A percentile compares a stretch with the other conserved stretches of the same genome.
These are phyloP conservation scores for Ceratocystis papillata DNA, from an alignment of 2,329 filamentous ascomycete genomes.

Conservation along the genomic window DNA sequence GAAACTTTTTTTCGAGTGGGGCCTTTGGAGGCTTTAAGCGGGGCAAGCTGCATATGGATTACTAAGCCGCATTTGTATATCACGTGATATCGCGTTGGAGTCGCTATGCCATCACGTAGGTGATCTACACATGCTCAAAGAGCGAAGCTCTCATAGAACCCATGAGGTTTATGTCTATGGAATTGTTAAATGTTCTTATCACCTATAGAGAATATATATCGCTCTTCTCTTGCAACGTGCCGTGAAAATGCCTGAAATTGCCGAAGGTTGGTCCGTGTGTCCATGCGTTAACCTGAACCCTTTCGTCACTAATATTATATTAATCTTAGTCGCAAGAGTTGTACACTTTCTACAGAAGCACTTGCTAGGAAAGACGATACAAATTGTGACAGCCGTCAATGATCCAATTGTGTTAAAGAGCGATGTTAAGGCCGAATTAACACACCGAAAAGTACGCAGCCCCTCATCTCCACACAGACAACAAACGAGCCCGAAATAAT, in stretches of 20 bases:
- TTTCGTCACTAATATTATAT: background rate
- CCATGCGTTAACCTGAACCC: conserved; percentile 6
- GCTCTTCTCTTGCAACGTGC: no score
- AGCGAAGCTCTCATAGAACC: no score
- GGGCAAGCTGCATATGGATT: background rate
- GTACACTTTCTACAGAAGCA: conserved; percentile 75
- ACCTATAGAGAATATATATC: no score
- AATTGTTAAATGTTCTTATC: no score
- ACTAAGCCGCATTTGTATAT: conserved; percentile 12
- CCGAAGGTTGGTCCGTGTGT: conserved; percentile 38
- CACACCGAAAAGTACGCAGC: conserved; percentile 7
- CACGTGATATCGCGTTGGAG: conserved; percentile 29
- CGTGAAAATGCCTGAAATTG: conserved; percentile 49
- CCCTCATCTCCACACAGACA: background rate
- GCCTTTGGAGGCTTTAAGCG: conserved; percentile 1
- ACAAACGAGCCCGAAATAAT: background rate
- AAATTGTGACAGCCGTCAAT: conserved; percentile 58
- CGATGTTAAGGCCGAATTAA: conserved; percentile 57
- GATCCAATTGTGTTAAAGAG: conserved; percentile 82
- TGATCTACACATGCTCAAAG: background rate
- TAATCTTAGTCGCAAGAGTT: conserved; percentile 57
- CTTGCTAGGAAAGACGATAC: conserved; percentile 73
- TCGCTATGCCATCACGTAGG: background rate
- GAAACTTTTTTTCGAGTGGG: conserved; percentile 24
- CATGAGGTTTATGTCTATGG: no score